A percentile compares a stretch with the other conserved stretches of the same genome.
These are phyloP conservation scores for Mycena filopes DNA, from an alignment of 768 basidiomycete genomes.

Conservation along the genomic window DNA sequence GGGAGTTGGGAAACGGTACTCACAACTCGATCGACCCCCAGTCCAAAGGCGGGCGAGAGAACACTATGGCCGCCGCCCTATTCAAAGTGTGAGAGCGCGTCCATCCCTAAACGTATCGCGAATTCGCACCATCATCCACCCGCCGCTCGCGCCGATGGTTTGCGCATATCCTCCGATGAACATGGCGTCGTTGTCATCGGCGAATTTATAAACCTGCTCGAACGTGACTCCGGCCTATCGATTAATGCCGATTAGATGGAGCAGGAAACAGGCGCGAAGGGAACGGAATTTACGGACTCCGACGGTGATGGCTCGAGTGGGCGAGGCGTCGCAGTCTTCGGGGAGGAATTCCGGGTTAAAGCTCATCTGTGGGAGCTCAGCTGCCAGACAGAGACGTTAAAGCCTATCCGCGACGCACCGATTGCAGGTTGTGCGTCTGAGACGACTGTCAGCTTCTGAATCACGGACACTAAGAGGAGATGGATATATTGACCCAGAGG, in stretches of 20 bases:
- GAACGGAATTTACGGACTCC: neutral
- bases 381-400: too few species aligned
- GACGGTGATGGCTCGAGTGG: neutral
- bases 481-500: constrained; percentile 33
- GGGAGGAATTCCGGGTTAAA: neutral
- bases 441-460: too few species aligned
- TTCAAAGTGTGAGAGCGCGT: neutral
- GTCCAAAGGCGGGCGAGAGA: constrained; percentile 15
- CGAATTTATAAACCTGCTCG: constrained; percentile 24
- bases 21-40: constrained; percentile 22
- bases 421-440: constrained; percentile 29
- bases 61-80: constrained; percentile 23
- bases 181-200: constrained; percentile 15
- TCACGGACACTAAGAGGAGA: too few species aligned
- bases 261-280: neutral
- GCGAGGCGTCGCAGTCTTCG: neutral
- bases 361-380: constrained; percentile 7
- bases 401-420: neutral
- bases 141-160: constrained; percentile 21
- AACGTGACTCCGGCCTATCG: constrained; percentile 28
- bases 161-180: constrained; percentile 14
- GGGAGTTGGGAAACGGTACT: neutral
- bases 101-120: neutral
- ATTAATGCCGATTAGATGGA: too few species aligned
- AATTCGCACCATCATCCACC: constrained; percentile 16